Evolutionary conservation across 345 rosid genomes (phyloP), one percentile per base, ranked within the genome.

Genomic region (Eucalyptus erythrocorys): DNA sequence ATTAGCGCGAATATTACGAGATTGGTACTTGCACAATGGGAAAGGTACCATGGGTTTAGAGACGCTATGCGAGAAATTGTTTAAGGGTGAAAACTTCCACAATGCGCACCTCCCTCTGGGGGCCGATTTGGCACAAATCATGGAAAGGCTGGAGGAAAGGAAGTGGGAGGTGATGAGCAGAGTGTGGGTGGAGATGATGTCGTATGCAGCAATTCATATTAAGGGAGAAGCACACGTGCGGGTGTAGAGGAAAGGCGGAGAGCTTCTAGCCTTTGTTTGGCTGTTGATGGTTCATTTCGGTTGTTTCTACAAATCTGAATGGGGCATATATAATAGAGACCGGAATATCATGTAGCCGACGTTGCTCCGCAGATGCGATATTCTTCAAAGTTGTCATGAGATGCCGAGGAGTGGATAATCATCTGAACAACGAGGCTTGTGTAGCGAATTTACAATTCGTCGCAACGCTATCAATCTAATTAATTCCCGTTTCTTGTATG

Each of bases 281-380:
- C 22, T 66, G 21, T 30, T n/a, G 76, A n/a, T 66, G 76, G 40
- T 3, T 66, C 76, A 66, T 66, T 66, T 66, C 21, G 40, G 76
- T 30, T 66, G 12, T 16, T 1, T 7, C 6, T 66, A 66, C 21
- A 66, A 7, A 27, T 40, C 40, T 2, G 76, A 12, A 12, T 27
- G 15, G 7, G 66, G 66, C 66, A 22, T 3, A 5, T 1, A 2
- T 57, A 2, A 2, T 5, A 0, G 0, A 57, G 2, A 2, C 14
- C 7, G n/a, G 22, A 50, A 48, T n/a, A n/a, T n/a, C n/a, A n/a
- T n/a, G n/a, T n/a, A n/a, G n/a, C n/a, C n/a, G n/a, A n/a, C n/a
- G n/a, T n/a, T n/a, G n/a, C n/a, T n/a, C n/a, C n/a, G n/a, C n/a
- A n/a, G n/a, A n/a, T 43, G 45, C 45, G 45, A 43, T 43, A 43